These are phyloP conservation scores for Diaporthe ilicicola DNA, from an alignment of 2,329 filamentous ascomycete genomes.

Conservation along the genomic window DNA sequence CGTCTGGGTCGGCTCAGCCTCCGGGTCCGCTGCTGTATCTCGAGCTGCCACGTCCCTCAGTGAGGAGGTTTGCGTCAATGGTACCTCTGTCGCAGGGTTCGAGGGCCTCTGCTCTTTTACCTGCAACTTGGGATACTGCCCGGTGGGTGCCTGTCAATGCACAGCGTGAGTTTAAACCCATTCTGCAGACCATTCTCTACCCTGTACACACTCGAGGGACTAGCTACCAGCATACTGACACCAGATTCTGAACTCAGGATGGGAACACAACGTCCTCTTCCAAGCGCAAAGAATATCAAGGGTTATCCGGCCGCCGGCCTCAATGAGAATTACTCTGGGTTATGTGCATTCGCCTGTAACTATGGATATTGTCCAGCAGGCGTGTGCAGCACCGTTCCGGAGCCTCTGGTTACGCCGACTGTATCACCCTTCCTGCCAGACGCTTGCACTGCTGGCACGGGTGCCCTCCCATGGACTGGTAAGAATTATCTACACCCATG, in stretches of 20 bases:
- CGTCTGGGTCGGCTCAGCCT: not conserved
- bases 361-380: not conserved
- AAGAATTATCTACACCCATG: too few species aligned
- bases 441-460: not conserved
- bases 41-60: not conserved
- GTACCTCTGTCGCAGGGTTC: not conserved
- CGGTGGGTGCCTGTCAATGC: not conserved
- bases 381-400: not conserved
- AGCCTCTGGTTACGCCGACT: not conserved
- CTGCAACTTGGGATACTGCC: not conserved
- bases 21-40: not conserved
- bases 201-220: too few species aligned
- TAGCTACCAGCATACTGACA: too few species aligned
- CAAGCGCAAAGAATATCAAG: not conserved
- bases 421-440: not conserved
- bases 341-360: not conserved
- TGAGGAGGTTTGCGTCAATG: not conserved
- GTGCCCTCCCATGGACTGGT: not conserved
- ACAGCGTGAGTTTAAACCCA: not conserved
- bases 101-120: not conserved
- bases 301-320: not conserved
- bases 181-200: too few species aligned
- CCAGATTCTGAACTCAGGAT: too few species aligned
- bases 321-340: not conserved
- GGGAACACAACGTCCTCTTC: not conserved